These are phyloP conservation scores for Sporothrix brasiliensis DNA, from an alignment of 2,329 filamentous ascomycete species.

Conservation along the genomic window DNA sequence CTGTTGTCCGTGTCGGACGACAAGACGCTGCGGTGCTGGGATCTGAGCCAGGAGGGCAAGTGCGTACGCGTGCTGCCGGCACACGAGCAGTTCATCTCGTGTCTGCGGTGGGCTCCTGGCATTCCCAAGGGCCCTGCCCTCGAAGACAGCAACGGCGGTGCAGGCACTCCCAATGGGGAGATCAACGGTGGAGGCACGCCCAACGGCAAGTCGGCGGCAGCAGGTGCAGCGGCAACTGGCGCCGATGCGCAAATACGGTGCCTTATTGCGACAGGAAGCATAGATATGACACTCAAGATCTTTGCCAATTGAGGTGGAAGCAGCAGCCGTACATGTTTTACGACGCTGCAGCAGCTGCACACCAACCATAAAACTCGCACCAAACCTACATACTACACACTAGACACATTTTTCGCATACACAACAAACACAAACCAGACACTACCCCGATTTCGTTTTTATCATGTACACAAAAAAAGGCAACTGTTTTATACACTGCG, in stretches of 20 bases:
- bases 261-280: conserved; percentile 83
- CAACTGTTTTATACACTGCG: background rate
- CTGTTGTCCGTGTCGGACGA: conserved; percentile 85
- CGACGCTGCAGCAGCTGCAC: background rate
- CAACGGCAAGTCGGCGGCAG: conserved; percentile 36
- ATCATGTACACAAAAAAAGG: conserved; percentile 22
- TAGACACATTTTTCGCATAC: background rate
- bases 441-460: background rate
- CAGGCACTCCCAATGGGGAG: conserved; percentile 27
- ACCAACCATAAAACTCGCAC: no score
- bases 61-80: conserved; percentile 80
- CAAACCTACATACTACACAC: background rate
- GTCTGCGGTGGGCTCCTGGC: conserved; percentile 83
- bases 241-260: conserved; percentile 71
- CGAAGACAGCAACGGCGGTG: conserved; percentile 34
- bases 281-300: conserved; percentile 77
- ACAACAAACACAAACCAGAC: background rate
- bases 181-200: conserved; percentile 45
- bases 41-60: conserved; percentile 84
- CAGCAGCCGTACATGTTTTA: background rate
- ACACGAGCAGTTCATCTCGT: conserved; percentile 83
- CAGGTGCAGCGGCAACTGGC: background rate
- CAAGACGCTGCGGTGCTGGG: conserved; percentile 92
- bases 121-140: conserved; percentile 62
- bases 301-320: conserved; percentile 63